Evolutionary conservation across 352 stramenopile genomes (phyloP).

Genomic region (Phytophthora sp.): DNA sequence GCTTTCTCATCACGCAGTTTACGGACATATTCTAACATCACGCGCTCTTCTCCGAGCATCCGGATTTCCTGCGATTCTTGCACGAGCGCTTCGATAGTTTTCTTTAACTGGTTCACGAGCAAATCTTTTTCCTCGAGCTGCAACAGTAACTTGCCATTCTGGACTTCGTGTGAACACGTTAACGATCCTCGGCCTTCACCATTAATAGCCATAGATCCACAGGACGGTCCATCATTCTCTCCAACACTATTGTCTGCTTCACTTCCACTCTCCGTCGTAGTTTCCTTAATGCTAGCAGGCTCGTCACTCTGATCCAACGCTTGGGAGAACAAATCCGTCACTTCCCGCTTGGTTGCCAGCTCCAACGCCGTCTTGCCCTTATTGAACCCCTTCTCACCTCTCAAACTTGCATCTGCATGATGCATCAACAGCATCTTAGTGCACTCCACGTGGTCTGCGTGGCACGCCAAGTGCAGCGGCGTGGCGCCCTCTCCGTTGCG

Average conservation of each 20-base stretch:
- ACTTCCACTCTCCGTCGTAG: not conserved
- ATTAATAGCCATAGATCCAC: constrained; percentile 1
- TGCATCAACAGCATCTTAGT: constrained; percentile 56
- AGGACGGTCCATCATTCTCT: constrained; percentile 2
- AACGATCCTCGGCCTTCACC: constrained; percentile 12
- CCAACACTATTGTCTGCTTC: constrained; percentile 1
- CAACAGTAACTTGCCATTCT: constrained; percentile 47
- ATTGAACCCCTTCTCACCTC: constrained; percentile 56
- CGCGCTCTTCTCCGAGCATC: constrained; percentile 80
- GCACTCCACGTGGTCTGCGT: constrained; percentile 59
- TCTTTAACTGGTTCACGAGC: constrained; percentile 79
- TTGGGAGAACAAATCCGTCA: constrained; percentile 45
- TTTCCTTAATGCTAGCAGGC: not conserved
- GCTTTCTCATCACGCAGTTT: constrained; percentile 83
- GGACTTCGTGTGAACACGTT: constrained; percentile 33
- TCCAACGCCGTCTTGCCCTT: constrained; percentile 64
- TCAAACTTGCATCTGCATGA: constrained; percentile 48
- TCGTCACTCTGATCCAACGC: not conserved
- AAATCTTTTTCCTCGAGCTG: constrained; percentile 88
- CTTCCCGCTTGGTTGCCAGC: constrained; percentile 54
- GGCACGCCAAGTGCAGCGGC: constrained; percentile 77
- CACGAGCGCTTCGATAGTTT: constrained; percentile 80
- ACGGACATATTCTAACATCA: constrained; percentile 86
- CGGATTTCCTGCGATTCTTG: constrained; percentile 76
- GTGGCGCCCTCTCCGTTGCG: constrained; percentile 78